Conservation (phyloP, 768 basidiomycete genomes). For the Xerocomellus intermedius region DNA sequence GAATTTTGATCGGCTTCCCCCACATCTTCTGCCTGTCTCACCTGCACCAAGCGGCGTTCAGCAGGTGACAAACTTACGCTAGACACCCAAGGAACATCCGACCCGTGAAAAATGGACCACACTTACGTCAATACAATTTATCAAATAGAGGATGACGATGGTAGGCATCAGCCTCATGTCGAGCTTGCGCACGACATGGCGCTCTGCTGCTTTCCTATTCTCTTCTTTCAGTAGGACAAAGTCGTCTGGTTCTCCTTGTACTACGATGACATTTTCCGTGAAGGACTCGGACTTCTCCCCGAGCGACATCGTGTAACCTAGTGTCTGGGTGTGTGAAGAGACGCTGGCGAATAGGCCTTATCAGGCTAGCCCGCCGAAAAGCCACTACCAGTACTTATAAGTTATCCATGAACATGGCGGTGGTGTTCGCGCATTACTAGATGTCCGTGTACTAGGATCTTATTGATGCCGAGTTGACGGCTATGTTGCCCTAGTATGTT, state of each 20-base stretch:
- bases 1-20: conserved; percentile 63
- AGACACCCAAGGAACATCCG: background rate
- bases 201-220: conserved; percentile 18
- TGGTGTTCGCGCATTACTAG: too few species aligned
- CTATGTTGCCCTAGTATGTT: too few species aligned
- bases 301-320: conserved; percentile 4
- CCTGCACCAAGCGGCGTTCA: conserved; percentile 58
- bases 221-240: conserved; percentile 9
- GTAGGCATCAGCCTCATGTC: conserved; percentile 31
- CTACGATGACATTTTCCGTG: conserved; percentile 1
- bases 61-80: conserved; percentile 38
- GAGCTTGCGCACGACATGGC: conserved; percentile 27
- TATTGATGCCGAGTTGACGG: too few species aligned
- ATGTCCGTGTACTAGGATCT: too few species aligned
- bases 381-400: too few species aligned
- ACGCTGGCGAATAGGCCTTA: background rate
- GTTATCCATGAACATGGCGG: too few species aligned
- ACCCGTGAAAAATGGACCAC: background rate
- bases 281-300: conserved; percentile 6
- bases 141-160: conserved; percentile 21
- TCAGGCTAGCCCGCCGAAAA: background rate
- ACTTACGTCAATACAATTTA: conserved; percentile 30
- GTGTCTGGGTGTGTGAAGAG: background rate
- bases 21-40: conserved; percentile 63
- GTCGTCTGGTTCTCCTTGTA: conserved; percentile 6